phyloP scores from a whole-genome alignment of 345 rosid species.

The Streptanthus diversifolius region DNA sequence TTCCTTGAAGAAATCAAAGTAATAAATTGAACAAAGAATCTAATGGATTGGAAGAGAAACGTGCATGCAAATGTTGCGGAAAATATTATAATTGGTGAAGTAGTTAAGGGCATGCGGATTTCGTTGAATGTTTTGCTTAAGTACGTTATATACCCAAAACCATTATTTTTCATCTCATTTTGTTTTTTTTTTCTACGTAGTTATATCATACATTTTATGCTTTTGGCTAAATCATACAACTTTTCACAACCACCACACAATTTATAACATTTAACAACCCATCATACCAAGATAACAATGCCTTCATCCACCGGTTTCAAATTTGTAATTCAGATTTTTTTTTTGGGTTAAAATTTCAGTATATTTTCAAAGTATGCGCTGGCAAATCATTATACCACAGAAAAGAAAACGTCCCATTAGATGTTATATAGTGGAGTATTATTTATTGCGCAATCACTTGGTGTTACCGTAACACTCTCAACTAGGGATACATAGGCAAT shows the following conservation, averaged over 20 bases:
- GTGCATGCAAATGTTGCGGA: constrained; percentile 36
- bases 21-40: constrained; percentile 17
- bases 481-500: background rate
- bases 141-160: constrained; percentile 7
- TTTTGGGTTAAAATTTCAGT: no score
- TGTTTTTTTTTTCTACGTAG: background rate
- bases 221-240: background rate
- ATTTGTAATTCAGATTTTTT: no score
- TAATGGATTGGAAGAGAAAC: constrained; percentile 25
- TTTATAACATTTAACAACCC: constrained; percentile 19
- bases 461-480: background rate
- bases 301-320: background rate
- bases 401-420: constrained; percentile 9
- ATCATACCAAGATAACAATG: constrained; percentile 8
- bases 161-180: background rate
- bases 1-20: background rate
- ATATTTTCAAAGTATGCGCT: no score
- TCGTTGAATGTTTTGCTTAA: constrained; percentile 29
- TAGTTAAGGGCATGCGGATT: constrained; percentile 32
- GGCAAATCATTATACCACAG: no score
- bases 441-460: background rate
- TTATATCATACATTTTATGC: constrained; percentile 32
- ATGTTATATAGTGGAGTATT: background rate
- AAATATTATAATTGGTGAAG: constrained; percentile 20
- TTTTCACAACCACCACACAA: constrained; percentile 27